Evolutionary conservation across 2,329 filamentous ascomycete species (phyloP), one percentile per base, ranked within the genome.

Genomic region (Colletotrichum lupini): DNA sequence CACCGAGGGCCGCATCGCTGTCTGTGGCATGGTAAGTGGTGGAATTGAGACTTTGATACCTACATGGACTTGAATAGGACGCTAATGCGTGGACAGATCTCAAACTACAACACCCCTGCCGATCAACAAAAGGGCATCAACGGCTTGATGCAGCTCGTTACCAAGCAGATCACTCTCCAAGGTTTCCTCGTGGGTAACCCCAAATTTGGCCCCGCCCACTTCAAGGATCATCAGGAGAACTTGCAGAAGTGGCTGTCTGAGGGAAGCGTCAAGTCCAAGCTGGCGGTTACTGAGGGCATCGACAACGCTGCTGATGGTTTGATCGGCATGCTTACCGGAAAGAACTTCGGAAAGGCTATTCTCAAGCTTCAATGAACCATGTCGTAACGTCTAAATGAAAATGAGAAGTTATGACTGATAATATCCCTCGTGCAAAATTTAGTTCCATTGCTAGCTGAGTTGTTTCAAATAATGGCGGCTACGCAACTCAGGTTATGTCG

Each of bases 341-440:
- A 93, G 82, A 97, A 97, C 85, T 94, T 95, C 83, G 95, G 95
- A 76, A 97, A 97, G 89, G 93, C 94, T 19, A 89, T 97, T 22
- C 79, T 97, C 77, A 93, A 94, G 86, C 81, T 89, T 26, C 65
- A 68, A 68, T 76, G 72, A 4, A 7, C 42, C 42, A n/a, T 3
- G 4, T 9, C 3, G 19, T 22, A 49, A 22, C 19, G 19, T n/a
- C 4, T n/a, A 4, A 22, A 11, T n/a, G 16, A 19, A 22, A 49
- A 9, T 4, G 1, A 49, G 9, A 42, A 42, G 6, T 49, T n/a
- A 22, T 49, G 19, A 22, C 19, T 49, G 42, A 49, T 2, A 8
- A 49, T 4, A 11, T n/a, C 42, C 22, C 19, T 22, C 2, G 1
- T 49, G 42, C 42, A 1, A n/a, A n/a, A 19, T 11, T 49, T n/a